Evolutionary conservation across 2,329 filamentous ascomycete species (phyloP).

Genomic region (Aspergillus persii): DNA sequence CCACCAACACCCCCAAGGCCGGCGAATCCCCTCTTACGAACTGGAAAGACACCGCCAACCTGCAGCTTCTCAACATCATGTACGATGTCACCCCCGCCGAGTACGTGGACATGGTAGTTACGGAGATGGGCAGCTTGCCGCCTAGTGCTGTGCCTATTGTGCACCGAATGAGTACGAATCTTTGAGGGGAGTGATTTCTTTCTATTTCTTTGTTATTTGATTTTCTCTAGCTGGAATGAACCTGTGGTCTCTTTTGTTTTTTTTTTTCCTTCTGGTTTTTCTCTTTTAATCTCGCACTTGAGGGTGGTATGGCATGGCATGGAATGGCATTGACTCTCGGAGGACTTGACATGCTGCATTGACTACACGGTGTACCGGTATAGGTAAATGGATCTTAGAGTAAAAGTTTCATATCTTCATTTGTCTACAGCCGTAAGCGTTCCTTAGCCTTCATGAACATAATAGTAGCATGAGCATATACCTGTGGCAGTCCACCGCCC

Average conservation of each 20-base stretch:
- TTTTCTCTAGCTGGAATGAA: not conserved
- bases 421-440: no score
- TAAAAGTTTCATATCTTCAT: not conserved
- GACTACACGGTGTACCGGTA: not conserved
- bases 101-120: slow-evolving; percentile 84
- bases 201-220: not conserved
- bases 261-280: not conserved
- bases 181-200: slow-evolving; percentile 18
- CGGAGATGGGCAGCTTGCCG: slow-evolving; percentile 83
- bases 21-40: slow-evolving; percentile 45
- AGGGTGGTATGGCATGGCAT: not conserved
- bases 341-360: not conserved
- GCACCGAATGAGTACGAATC: slow-evolving; percentile 56
- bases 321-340: not conserved
- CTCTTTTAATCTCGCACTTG: not conserved
- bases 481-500: not conserved
- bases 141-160: slow-evolving; percentile 80
- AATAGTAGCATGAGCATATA: no score
- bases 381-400: not conserved
- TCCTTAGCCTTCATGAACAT: no score
- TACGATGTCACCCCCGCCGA: slow-evolving; percentile 90
- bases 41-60: slow-evolving; percentile 58
- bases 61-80: slow-evolving; percentile 71
- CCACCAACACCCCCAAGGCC: slow-evolving; percentile 24
- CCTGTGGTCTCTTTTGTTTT: not conserved